These are phyloP conservation scores for Manihot esculenta DNA, from an alignment of 441 rosid species.

Conservation along the genomic window DNA sequence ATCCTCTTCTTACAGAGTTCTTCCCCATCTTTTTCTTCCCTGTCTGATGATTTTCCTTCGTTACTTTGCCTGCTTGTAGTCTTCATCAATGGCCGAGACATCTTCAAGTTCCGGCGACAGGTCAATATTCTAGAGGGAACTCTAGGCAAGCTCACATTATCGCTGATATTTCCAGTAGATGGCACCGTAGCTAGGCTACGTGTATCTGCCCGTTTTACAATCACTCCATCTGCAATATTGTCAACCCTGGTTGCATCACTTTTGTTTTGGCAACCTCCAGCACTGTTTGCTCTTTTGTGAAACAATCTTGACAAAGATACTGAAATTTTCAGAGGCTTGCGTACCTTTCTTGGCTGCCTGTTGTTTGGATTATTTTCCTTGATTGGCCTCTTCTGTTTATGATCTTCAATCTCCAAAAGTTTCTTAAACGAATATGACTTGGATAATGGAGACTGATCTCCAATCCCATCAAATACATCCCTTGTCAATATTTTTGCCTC, in stretches of 20 bases:
- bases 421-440: slow-evolving; percentile 6
- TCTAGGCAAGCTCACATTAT: slow-evolving; percentile 3
- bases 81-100: slow-evolving; percentile 6
- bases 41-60: neutral
- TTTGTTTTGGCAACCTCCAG: neutral
- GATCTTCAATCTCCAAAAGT: slow-evolving; percentile 8
- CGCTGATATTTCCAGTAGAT: neutral
- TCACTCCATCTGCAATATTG: neutral
- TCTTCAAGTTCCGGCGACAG: slow-evolving; percentile 30
- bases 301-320: slow-evolving; percentile 15
- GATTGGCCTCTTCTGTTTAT: slow-evolving; percentile 10
- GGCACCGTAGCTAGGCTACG: slow-evolving; percentile 5
- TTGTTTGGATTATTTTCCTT: slow-evolving; percentile 5
- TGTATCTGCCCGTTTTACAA: slow-evolving; percentile 14
- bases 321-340: neutral
- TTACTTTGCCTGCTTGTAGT: neutral
- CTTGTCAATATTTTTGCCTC: neutral
- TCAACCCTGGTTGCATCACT: neutral
- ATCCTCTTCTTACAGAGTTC: slow-evolving; percentile 81
- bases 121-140: slow-evolving; percentile 25
- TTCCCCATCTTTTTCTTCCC: neutral
- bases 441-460: neutral
- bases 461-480: neutral
- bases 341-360: neutral
- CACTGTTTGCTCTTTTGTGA: neutral